Percentiles rank a stretch among this genome's conserved stretches.
phyloP scores from a whole-genome alignment of 768 basidiomycete species.

The Clitopilus hobsonii region DNA sequence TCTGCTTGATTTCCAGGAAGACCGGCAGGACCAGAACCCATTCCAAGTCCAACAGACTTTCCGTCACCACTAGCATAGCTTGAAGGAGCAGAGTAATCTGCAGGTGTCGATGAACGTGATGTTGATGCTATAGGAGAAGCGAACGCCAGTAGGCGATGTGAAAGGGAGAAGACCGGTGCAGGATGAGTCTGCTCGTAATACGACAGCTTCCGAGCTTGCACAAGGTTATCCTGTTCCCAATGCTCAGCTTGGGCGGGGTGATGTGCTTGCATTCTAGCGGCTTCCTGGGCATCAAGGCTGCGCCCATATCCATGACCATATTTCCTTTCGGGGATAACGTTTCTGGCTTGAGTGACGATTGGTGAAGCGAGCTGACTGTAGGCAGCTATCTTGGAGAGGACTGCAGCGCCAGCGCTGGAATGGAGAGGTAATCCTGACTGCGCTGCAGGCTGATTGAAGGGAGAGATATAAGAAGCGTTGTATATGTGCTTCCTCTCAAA shows the following conservation, averaged over 20 bases:
- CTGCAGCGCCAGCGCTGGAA: neutral
- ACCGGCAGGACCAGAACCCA: neutral
- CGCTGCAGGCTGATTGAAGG: neutral
- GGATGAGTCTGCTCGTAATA: constrained; percentile 14
- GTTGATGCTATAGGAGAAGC: constrained; percentile 21
- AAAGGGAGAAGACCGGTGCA: constrained; percentile 56
- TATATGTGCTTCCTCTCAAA: neutral
- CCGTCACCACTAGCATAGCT: neutral
- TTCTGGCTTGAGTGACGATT: neutral
- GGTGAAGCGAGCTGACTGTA: neutral
- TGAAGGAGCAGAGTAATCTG: neutral
- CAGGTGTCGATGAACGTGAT: constrained; percentile 6
- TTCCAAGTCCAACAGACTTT: neutral
- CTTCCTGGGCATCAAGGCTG: constrained; percentile 4
- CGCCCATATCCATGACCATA: constrained; percentile 8
- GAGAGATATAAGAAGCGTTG: neutral
- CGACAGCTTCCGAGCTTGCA: neutral
- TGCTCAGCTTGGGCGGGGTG: neutral
- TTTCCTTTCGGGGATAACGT: constrained; percentile 3
- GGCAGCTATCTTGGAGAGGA: neutral
- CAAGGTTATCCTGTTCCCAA: neutral
- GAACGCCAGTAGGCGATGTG: constrained; percentile 60
- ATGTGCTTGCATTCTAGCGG: constrained; percentile 1
- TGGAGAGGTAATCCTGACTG: neutral
- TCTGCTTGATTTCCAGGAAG: constrained; percentile 33